Evolutionary conservation across 306 rosid genomes (phyloP), one percentile per base, ranked within the genome.

Genomic region (Mimosa pudica): DNA sequence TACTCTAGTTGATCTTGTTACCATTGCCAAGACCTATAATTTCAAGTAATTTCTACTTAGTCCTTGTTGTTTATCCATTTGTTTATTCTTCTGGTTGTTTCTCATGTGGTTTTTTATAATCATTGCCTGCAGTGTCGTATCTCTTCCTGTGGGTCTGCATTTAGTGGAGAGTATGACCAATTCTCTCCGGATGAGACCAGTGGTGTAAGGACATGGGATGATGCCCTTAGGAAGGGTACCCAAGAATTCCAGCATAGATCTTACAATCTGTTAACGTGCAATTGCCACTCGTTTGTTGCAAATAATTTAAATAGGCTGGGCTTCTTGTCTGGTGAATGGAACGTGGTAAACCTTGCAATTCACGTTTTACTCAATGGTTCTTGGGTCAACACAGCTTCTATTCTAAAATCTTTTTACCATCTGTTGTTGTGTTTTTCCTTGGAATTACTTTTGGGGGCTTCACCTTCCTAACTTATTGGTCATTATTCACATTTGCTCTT

Each of bases 211-310:
- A 90, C 89, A 45, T 93, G 99, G 99, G 97, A 93, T 61, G 97
- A 85, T 76, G 96, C 96, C 1, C 80, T 96, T 32, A 79, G 60
- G 82, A 90, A 90, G 85, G 85, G 94, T 87, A 93, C 93, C 57
- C 96, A 87, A 77, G 99, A 93, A 81, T 96, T 89, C 80, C 99
- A 96, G 36, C 97, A 96, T 81, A 92, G 88, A 68, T 57, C 94
- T 55, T 93, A 96, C 87, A 96, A 84, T 80, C 86, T 93, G 47
- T 86, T 96, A 33, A 91, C 99, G 8, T 93, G 99, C 91, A 93
- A 96, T 77, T 93, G 98, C 76, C 99, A 93, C 74, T 95, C 97
- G 3, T 95, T 95, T 82, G 99, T 95, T 67, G 99, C 96, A 78
- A 90, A 93, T 82, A 93, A 86, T 79, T 87, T 93, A 65, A 95